A percentile compares a stretch with the other conserved stretches of the same genome.
These are phyloP conservation scores for Pseudozyma pruni DNA, from an alignment of 1,284 basidiomycete genomes.

Conservation along the genomic window DNA sequence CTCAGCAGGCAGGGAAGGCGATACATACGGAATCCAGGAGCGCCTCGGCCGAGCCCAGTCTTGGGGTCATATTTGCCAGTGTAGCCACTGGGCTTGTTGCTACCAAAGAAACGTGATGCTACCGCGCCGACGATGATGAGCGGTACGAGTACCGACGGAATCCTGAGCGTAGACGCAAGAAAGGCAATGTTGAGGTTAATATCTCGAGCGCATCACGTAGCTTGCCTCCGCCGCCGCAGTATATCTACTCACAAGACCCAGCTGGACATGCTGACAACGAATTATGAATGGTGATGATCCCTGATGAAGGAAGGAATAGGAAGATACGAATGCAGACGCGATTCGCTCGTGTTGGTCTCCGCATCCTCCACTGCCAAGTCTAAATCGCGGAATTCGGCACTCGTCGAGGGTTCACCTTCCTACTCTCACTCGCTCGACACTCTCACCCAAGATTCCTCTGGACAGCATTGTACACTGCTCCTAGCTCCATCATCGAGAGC, in stretches of 20 bases:
- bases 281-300: not conserved
- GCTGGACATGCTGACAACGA: constrained; percentile 19
- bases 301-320: not conserved
- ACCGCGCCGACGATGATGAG: constrained; percentile 48
- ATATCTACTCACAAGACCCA: constrained; percentile 50
- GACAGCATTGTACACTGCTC: not conserved
- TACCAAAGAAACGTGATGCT: constrained; percentile 39
- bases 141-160: constrained; percentile 48
- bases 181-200: too few relatives aligned
- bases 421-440: not conserved
- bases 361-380: constrained; percentile 12
- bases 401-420: not conserved
- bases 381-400: constrained; percentile 33
- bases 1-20: constrained; percentile 7
- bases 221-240: too few relatives aligned
- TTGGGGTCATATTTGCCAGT: constrained; percentile 59
- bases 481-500: not conserved
- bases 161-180: constrained; percentile 10
- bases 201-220: too few relatives aligned
- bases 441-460: too few relatives aligned
- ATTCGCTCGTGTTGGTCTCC: not conserved
- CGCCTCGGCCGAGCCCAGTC: constrained; percentile 61
- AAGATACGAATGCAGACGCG: not conserved
- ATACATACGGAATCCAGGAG: constrained; percentile 60
- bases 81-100: constrained; percentile 22